Evolutionary conservation across 768 basidiomycete genomes (phyloP).

Genomic region (Daedaleopsis nitida): DNA sequence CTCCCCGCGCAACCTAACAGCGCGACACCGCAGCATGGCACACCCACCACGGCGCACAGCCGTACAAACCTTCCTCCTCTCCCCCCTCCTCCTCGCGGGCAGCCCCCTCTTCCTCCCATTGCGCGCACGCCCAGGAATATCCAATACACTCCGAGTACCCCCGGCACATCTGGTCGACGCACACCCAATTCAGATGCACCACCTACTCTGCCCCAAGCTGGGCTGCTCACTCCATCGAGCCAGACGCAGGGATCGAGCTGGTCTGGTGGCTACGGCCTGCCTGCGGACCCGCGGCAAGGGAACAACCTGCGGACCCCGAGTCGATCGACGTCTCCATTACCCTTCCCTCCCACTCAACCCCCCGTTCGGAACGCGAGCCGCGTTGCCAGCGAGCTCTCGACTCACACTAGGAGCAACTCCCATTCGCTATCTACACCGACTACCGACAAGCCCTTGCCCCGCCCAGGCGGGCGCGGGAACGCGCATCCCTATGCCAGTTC

Average conservation of each 20-base stretch:
- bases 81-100: slow-evolving; percentile 68
- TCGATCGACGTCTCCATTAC: slow-evolving; percentile 38
- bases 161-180: slow-evolving; percentile 38
- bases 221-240: slow-evolving; percentile 29
- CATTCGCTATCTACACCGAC: slow-evolving; percentile 46
- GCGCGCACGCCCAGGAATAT: slow-evolving; percentile 30
- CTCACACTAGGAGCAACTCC: slow-evolving; percentile 58
- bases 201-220: slow-evolving; percentile 34
- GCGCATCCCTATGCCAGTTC: slow-evolving; percentile 64
- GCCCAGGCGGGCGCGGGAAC: slow-evolving; percentile 44
- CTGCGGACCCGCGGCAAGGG: slow-evolving; percentile 57
- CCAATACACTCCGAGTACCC: slow-evolving; percentile 21
- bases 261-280: slow-evolving; percentile 40
- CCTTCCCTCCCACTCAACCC: slow-evolving; percentile 35
- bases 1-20: slow-evolving; percentile 48
- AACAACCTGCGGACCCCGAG: slow-evolving; percentile 40
- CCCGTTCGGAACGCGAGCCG: slow-evolving; percentile 17
- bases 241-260: slow-evolving; percentile 21
- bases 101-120: slow-evolving; percentile 48
- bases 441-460: slow-evolving; percentile 46
- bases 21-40: slow-evolving; percentile 29
- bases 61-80: slow-evolving; percentile 63
- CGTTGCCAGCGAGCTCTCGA: slow-evolving; percentile 19
- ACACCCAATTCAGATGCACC: slow-evolving; percentile 59
- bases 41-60: slow-evolving; percentile 38